A percentile compares a stretch with the other conserved stretches of the same genome.
Conservation (phyloP, 352 stramenopile genomes). For the Phytophthora idaei region DNA sequence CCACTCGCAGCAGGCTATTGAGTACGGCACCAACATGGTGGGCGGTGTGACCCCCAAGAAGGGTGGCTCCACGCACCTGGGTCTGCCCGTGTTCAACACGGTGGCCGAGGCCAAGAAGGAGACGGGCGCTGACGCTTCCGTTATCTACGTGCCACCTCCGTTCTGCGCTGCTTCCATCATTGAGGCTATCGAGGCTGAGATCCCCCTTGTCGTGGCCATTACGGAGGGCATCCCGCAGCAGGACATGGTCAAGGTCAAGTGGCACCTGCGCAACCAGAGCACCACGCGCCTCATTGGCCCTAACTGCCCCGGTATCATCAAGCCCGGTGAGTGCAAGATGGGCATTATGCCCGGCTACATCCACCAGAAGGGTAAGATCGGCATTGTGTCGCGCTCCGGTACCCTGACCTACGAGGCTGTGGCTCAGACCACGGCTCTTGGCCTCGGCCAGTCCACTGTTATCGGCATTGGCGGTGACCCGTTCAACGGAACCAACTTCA, state of each 20-base stretch:
- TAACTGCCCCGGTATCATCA: conserved; percentile 99
- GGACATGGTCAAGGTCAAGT: conserved; percentile 99
- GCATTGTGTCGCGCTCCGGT: conserved; percentile 98
- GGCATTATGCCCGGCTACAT: conserved; percentile 99
- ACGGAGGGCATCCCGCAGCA: conserved; percentile 99
- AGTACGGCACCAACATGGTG: conserved; percentile 99
- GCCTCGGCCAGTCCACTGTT: conserved; percentile 98
- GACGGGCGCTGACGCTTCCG: conserved; percentile 93
- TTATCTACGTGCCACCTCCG: conserved; percentile 99
- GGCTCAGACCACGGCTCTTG: conserved; percentile 96
- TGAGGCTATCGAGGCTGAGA: conserved; percentile 98
- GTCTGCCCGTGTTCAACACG: conserved; percentile 99
- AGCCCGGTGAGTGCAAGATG: conserved; percentile 99
- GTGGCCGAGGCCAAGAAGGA: conserved; percentile 91
- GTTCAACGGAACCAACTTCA: conserved; percentile 99
- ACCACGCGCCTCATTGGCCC: conserved; percentile 98
- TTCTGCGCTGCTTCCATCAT: conserved; percentile 98
- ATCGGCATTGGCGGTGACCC: conserved; percentile 99
- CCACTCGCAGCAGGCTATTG: conserved; percentile 98
- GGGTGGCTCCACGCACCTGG: conserved; percentile 96
- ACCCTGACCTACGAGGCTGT: conserved; percentile 99
- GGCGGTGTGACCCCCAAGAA: conserved; percentile 99
- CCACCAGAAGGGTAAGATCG: conserved; percentile 98
- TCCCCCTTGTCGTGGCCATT: conserved; percentile 97
- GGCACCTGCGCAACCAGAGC: conserved; percentile 92